A percentile compares a stretch with the other conserved stretches of the same genome.
Evolutionary conservation across 1,284 basidiomycete genomes (phyloP).

Genomic region (Trametes hirsuta): DNA sequence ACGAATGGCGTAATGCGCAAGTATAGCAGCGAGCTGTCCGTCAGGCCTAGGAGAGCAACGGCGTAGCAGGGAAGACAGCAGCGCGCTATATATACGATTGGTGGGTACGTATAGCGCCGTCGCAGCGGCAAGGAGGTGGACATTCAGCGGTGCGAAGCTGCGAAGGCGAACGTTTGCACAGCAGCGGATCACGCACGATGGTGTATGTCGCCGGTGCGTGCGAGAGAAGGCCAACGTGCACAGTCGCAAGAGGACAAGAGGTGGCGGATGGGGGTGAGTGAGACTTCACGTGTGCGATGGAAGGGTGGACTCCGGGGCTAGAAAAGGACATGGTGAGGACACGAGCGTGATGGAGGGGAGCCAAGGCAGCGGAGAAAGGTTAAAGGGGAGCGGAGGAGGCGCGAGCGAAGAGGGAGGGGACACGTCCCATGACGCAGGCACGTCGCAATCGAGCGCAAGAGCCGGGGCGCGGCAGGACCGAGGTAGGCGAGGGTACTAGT

Average conservation of each 20-base stretch:
- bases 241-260: not conserved
- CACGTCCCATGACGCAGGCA: conserved; percentile 29
- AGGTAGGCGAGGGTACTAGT: conserved; percentile 20
- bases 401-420: not conserved
- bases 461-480: conserved; percentile 20
- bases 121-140: too few species aligned
- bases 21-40: not conserved
- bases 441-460: conserved; percentile 26
- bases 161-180: conserved; percentile 10
- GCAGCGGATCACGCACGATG: conserved; percentile 16
- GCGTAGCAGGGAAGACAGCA: not conserved
- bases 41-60: not conserved
- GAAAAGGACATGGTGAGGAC: conserved; percentile 9
- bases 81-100: not conserved
- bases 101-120: too few species aligned
- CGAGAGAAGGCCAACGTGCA: conserved; percentile 13
- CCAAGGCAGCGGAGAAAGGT: conserved; percentile 24
- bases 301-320: not conserved
- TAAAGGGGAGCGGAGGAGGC: conserved; percentile 7
- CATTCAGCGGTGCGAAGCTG: not conserved
- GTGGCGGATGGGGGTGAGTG: not conserved
- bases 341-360: conserved; percentile 14
- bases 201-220: conserved; percentile 4
- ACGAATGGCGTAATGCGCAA: conserved; percentile 5
- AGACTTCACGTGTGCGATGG: conserved; percentile 13